Base-by-base conservation (phyloP, 2,329 filamentous ascomycete species). In the Alternaria sp. region DNA sequence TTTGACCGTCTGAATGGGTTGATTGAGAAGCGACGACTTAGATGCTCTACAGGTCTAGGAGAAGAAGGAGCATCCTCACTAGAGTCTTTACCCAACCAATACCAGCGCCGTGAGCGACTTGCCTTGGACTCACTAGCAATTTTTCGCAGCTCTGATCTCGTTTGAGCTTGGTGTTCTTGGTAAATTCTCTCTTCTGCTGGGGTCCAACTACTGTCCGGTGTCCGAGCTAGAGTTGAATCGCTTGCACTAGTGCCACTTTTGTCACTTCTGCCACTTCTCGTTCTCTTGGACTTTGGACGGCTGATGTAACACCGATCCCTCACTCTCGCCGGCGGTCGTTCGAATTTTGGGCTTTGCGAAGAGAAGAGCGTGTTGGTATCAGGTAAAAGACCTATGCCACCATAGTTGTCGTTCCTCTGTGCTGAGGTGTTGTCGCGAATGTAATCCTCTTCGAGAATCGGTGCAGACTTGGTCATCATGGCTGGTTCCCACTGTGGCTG, bases 1-100 rank as follows among this genome's bases (percentile, higher is more conserved):
- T 61, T 64, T 7, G 65, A 64, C 22, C 66, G 68, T 24, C 63
- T 66, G 52, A 75, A 70, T 5, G 64, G 61, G 7, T 64, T 67
- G 9, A 69, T 51, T 6, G 65, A 67, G 12, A 63, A 62, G 18
- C 56, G 59, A 26, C 56, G 57, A 6, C 14, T 59, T 30, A 32
- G 32, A 22, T 51, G 26, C 26, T 54, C 41, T 14, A 20, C 9
- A 18, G 55, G 41, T 36, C 38, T 56, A 22, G 61, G 58, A 28
- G 57, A 43, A n/a, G 57, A 56, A 30, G 54, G 54, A 4, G 54
- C 46, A 5, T 57, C 65, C 3, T 65, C 53, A 32, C 71, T 68
- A 6, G 64, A 67, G 7, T 57, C 61, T 18, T 56, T 61, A 30
- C 65, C 57, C 32, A 52, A 57, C 51, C 69, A 73, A 3, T 63